Evolutionary conservation across 257 asterid species (phyloP).

Genomic region (Henckelia pumila): DNA sequence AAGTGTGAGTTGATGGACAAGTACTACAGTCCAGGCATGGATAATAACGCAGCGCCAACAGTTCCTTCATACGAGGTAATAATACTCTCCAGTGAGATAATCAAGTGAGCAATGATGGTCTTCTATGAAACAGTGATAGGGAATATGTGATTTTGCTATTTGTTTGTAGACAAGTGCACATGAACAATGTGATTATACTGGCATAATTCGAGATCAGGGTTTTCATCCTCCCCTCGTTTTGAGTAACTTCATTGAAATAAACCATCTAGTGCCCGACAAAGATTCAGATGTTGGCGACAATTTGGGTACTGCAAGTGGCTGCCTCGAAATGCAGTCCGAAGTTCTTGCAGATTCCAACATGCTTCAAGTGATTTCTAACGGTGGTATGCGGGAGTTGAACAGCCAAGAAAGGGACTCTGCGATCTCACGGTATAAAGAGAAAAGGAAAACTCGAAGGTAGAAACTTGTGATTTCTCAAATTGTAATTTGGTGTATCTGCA

Average conservation of each 20-base stretch:
- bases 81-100: background rate
- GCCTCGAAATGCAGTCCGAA: slow-evolving; percentile 44
- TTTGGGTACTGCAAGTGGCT: slow-evolving; percentile 31
- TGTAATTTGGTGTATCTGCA: background rate
- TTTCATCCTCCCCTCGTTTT: slow-evolving; percentile 41
- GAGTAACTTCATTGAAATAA: slow-evolving; percentile 41
- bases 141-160: slow-evolving; percentile 20
- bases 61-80: slow-evolving; percentile 56
- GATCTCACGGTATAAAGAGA: slow-evolving; percentile 82
- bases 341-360: slow-evolving; percentile 34
- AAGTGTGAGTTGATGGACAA: slow-evolving; percentile 30
- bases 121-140: background rate
- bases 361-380: slow-evolving; percentile 36
- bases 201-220: slow-evolving; percentile 42
- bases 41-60: slow-evolving; percentile 32
- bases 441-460: slow-evolving; percentile 91
- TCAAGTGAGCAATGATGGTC: background rate
- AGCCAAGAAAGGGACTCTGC: slow-evolving; percentile 83
- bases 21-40: slow-evolving; percentile 30
- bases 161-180: slow-evolving; percentile 42
- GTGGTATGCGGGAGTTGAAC: slow-evolving; percentile 56
- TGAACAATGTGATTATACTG: slow-evolving; percentile 38
- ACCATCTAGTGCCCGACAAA: slow-evolving; percentile 59
- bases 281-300: slow-evolving; percentile 54
- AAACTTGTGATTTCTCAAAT: background rate